Base-by-base conservation (phyloP, 192 early-diverging fungal genomes). In the Dissophora globulifera region DNA sequence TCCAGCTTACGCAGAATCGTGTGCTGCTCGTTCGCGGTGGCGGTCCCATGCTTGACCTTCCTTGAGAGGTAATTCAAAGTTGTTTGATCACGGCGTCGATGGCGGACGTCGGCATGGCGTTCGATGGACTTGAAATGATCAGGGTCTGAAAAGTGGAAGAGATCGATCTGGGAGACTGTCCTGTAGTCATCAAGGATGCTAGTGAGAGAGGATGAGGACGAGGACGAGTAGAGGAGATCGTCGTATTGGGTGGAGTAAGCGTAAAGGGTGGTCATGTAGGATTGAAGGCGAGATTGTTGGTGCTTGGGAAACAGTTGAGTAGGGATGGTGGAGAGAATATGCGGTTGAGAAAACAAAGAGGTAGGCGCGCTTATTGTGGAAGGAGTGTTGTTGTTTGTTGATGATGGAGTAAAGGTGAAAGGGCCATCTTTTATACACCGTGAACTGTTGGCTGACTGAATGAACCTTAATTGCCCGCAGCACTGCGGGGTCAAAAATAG, bases 191-290 rank as follows among this genome's bases (percentile, higher is more conserved):
- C 20, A 35, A 38, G 52, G 15, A 3, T 0, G 17, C 12, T 20
- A 33, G 12, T 25, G 48, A 16, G 5, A 27, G 13, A 23, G 38
- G 33, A 9, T 15, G 17, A 12, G 31, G 35, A 5, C 35, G 6
- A 9, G 20, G 58, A 32, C 33, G 33, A 48, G 13, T 35, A 23
- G 41, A 35, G 9, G 32, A 55, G 9, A 17, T 16, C 20, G 42
- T 32, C 8, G 31, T 16, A n/a, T 15, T 51, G 20, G 25, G 38
- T 17, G 43, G 43, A 15, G 31, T 23, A 13, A 42, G 61, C 30
- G 30, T 50, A 35, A 22, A 71, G 25, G 33, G 50, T 40, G 32
- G 54, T 57, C 69, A 71, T 71, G 47, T 62, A 71, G 53, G 52
- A 29, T 35, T 56, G 43, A 23, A 62, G 50, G 31, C 46, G 38